phyloP scores from a whole-genome alignment of 169 alveolate species.

The Plasmodium cynomolgi region DNA sequence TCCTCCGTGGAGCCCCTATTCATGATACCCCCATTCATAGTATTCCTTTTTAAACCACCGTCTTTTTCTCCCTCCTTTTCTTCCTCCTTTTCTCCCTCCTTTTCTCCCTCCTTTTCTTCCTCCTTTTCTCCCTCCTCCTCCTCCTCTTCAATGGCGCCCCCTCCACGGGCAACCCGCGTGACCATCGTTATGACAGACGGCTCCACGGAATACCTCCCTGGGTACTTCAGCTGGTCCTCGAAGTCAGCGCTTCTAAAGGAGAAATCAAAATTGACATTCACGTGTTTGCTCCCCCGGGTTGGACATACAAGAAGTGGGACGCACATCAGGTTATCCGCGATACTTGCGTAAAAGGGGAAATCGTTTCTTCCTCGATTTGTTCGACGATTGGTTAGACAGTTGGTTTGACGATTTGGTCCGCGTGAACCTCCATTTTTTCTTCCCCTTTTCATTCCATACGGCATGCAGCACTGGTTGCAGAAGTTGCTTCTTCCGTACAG shows the following conservation, averaged over 20 bases:
- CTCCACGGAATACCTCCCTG: neutral
- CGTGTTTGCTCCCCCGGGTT: neutral
- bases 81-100: neutral
- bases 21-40: neutral
- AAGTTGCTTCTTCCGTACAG: constrained; percentile 53
- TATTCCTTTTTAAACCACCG: neutral
- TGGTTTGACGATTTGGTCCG: neutral
- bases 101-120: neutral
- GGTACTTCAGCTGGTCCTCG: constrained; percentile 6
- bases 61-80: neutral
- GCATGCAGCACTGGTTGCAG: constrained; percentile 31
- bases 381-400: too few species aligned
- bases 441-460: constrained; percentile 21
- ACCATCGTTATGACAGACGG: constrained; percentile 58
- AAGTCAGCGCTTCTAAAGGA: constrained; percentile 14
- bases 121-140: neutral
- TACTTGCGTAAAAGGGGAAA: constrained; percentile 24
- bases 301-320: constrained; percentile 50
- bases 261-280: constrained; percentile 42
- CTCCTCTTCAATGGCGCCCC: neutral
- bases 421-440: neutral
- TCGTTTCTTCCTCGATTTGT: neutral
- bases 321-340: constrained; percentile 27
- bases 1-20: neutral
- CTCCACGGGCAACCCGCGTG: neutral